Conservation (phyloP, 1,284 basidiomycete genomes). For the Cryptococcus sp. region DNA sequence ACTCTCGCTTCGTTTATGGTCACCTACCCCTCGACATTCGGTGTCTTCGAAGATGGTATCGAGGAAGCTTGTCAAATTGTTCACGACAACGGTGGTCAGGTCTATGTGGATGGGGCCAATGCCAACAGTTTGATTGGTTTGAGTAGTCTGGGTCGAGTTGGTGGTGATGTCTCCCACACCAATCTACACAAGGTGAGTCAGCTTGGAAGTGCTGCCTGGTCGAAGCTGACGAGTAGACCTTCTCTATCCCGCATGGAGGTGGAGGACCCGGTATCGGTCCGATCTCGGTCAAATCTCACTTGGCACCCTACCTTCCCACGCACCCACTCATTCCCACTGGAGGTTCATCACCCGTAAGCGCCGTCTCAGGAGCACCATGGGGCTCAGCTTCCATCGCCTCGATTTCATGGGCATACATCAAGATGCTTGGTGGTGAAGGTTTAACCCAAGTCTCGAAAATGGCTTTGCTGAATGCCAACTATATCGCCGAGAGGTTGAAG, state of each 20-base stretch:
- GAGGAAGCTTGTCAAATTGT: conserved; percentile 89
- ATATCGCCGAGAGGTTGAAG: conserved; percentile 84
- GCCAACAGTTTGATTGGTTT: conserved; percentile 93
- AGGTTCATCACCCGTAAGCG: conserved; percentile 70
- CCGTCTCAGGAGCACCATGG: conserved; percentile 86
- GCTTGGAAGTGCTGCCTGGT: not conserved
- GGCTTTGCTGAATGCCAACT: conserved; percentile 91
- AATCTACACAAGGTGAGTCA: conserved; percentile 85
- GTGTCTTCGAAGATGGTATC: conserved; percentile 92
- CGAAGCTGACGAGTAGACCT: conserved; percentile 34
- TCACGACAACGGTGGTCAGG: conserved; percentile 92
- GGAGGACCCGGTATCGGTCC: conserved; percentile 90
- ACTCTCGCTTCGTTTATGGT: conserved; percentile 96
- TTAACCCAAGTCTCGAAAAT: conserved; percentile 78
- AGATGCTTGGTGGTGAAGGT: conserved; percentile 92
- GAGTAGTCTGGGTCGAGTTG: conserved; percentile 91
- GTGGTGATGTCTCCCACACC: conserved; percentile 95
- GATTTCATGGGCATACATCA: conserved; percentile 97
- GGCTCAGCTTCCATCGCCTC: conserved; percentile 92
- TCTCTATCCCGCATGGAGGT: conserved; percentile 81
- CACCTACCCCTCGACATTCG: conserved; percentile 93
- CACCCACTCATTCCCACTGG: conserved; percentile 72
- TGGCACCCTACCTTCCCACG: conserved; percentile 90
- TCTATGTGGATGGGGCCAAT: conserved; percentile 96
- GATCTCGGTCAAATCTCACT: conserved; percentile 89